Evolutionary conservation across 176 grass and related monocot species (phyloP).

Genomic region (Cenchrus fungigraminus): DNA sequence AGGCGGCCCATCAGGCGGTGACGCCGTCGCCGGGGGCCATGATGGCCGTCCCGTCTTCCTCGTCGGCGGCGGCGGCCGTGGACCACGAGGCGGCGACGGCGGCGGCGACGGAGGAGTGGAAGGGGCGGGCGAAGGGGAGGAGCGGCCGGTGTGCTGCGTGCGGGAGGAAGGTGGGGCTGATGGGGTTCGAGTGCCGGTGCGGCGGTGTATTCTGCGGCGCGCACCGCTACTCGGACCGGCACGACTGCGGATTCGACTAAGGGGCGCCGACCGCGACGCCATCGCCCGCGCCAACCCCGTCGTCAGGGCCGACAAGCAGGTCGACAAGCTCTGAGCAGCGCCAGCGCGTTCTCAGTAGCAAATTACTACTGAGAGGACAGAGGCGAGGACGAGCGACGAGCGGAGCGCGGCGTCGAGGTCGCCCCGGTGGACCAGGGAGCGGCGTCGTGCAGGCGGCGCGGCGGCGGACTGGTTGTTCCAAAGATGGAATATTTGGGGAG

Average conservation of each 20-base stretch:
- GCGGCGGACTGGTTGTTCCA: too few species aligned
- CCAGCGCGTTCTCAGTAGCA: background rate
- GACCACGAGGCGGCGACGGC: background rate
- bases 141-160: conserved; percentile 32
- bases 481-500: too few species aligned
- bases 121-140: background rate
- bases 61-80: background rate
- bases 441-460: too few species aligned
- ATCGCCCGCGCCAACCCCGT: conserved; percentile 67
- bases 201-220: conserved; percentile 68
- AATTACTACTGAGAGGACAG: background rate
- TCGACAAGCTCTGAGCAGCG: conserved; percentile 58
- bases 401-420: too few species aligned
- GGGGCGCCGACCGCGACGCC: conserved; percentile 55
- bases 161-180: conserved; percentile 64
- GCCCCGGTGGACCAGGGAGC: too few species aligned
- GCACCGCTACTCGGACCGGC: conserved; percentile 71
- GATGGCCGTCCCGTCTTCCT: background rate
- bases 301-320: conserved; percentile 60
- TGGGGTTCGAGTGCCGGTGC: conserved; percentile 74
- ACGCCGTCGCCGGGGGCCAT: background rate
- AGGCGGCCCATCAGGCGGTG: background rate
- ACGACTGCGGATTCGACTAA: conserved; percentile 66
- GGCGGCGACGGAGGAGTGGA: background rate
- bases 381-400: too few species aligned